A percentile compares a stretch with the other conserved stretches of the same genome.
Conservation (phyloP, 805 yeast species). For the Starmerella tilneyi region DNA sequence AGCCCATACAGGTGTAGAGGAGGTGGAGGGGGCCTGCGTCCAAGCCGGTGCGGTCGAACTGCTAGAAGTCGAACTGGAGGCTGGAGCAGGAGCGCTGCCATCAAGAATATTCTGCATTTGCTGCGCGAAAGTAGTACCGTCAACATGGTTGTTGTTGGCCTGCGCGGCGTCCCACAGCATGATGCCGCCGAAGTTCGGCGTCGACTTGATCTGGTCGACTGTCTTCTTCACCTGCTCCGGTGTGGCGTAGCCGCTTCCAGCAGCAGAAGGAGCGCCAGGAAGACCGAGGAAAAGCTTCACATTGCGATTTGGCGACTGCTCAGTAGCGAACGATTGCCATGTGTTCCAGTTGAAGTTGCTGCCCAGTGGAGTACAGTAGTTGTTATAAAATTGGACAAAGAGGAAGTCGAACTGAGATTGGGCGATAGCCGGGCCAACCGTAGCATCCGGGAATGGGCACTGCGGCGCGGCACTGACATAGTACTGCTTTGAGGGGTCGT, state of each 20-base stretch:
- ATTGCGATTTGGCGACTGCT: slow-evolving; percentile 52
- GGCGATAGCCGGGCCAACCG: slow-evolving; percentile 53
- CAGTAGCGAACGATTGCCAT: slow-evolving; percentile 57
- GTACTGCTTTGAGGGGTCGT: slow-evolving; percentile 47
- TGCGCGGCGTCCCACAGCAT: slow-evolving; percentile 80
- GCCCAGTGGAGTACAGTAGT: slow-evolving; percentile 45
- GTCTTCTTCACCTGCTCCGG: slow-evolving; percentile 31
- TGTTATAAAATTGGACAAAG: slow-evolving; percentile 83
- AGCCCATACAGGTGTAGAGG: slow-evolving; percentile 2
- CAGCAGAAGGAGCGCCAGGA: slow-evolving; percentile 49
- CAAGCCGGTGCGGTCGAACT: slow-evolving; percentile 11
- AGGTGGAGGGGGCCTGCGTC: slow-evolving; percentile 14
- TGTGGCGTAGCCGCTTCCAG: slow-evolving; percentile 46
- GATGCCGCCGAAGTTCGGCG: slow-evolving; percentile 54
- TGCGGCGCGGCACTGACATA: slow-evolving; percentile 87
- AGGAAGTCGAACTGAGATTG: slow-evolving; percentile 66
- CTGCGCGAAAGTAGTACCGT: slow-evolving; percentile 38
- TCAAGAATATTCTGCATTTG: slow-evolving; percentile 38
- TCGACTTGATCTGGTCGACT: slow-evolving; percentile 24
- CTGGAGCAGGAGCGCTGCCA: slow-evolving; percentile 21
- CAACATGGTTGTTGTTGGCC: slow-evolving; percentile 41
- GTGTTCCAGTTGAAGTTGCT: slow-evolving; percentile 54
- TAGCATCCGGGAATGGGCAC: slow-evolving; percentile 77
- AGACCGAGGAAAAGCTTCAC: slow-evolving; percentile 66
- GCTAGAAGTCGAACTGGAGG: slow-evolving; percentile 6